Conservation (phyloP, 208 protist species). For the Lotmaria passim region DNA sequence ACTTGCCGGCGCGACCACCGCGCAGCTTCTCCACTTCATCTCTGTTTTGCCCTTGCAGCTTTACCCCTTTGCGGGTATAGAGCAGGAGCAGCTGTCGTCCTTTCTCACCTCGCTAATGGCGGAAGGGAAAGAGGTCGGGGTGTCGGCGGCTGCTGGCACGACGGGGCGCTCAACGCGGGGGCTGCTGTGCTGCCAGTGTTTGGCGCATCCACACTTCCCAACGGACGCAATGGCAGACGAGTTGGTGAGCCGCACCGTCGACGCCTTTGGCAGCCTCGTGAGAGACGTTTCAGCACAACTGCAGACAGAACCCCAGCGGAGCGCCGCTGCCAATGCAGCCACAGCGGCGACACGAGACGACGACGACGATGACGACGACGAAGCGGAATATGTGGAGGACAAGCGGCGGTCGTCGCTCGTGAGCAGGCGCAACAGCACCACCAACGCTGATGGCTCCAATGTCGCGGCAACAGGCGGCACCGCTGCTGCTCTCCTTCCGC, state of each 20-base stretch:
- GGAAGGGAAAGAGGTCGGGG: background rate
- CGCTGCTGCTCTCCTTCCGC: constrained; percentile 19
- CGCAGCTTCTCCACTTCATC: constrained; percentile 31
- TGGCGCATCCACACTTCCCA: constrained; percentile 63
- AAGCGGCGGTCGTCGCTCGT: background rate
- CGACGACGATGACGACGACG: too few relatives aligned
- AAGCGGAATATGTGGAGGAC: background rate
- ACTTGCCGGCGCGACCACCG: background rate
- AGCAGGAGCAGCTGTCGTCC: constrained; percentile 13
- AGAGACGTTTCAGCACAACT: constrained; percentile 36
- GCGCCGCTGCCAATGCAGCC: background rate
- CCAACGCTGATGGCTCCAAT: background rate
- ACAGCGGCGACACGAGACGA: too few relatives aligned
- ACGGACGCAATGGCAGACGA: constrained; percentile 46
- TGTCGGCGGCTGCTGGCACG: background rate
- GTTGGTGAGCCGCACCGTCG: constrained; percentile 47
- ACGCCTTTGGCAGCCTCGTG: constrained; percentile 49
- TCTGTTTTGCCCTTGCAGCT: constrained; percentile 40
- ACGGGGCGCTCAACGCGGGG: constrained; percentile 26
- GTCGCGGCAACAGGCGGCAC: background rate
- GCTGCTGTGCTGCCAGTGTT: constrained; percentile 53
- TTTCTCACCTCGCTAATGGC: constrained; percentile 38
- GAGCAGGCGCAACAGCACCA: background rate
- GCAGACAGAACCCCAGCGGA: constrained; percentile 11
- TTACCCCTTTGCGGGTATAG: constrained; percentile 49